Base-by-base conservation (phyloP, 345 rosid genomes). In the Citrus reticulata region DNA sequence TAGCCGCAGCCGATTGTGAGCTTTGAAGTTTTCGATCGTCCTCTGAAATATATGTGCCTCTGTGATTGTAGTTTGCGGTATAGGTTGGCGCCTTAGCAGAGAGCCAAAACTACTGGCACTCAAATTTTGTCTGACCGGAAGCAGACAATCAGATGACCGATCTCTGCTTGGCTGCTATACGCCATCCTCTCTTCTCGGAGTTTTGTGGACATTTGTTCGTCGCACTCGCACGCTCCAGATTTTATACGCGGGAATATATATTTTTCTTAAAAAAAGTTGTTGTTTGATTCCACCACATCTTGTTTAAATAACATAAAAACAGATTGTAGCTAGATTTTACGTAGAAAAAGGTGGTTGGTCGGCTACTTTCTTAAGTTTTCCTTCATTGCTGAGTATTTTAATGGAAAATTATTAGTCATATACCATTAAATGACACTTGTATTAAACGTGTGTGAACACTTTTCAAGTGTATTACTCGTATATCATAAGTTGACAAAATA, bases 401-500 rank as follows among this genome's bases (percentile, higher is more conserved):
- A 42, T 42, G 30, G 3, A 30, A 30, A 30, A 30, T 30, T 30
- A 30, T 2, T 0, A 30, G 4, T 0, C 32, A 30, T 30, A 2
- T 30, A 30, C 0, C 0, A 0, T 30, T 30, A 30, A 30, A 2
- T 30, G 32, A 30, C 4, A 30, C 0, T 2, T 0, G 4, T 30
- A 30, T 30, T 2, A 30, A 30, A 30, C 4, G 32, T 30, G 32
- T 2, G 30, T 2, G 0, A 30, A 30, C 0, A 30, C 0, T 30
- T 30, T 30, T 30, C 0, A 30, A 30, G 32, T 30, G 4, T 30
- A 30, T 30, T 2, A 30, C 32, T 30, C 32, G 0, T 30, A 30
- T 30, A 30, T 0, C 0, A 0, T 30, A 30, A 30, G 4, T 30
- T 30, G 32, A 2, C 32, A 30, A 30, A 30, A 30, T 0, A 2